Conservation (phyloP, 208 protist genomes). For the Naegleria fowleri region DNA sequence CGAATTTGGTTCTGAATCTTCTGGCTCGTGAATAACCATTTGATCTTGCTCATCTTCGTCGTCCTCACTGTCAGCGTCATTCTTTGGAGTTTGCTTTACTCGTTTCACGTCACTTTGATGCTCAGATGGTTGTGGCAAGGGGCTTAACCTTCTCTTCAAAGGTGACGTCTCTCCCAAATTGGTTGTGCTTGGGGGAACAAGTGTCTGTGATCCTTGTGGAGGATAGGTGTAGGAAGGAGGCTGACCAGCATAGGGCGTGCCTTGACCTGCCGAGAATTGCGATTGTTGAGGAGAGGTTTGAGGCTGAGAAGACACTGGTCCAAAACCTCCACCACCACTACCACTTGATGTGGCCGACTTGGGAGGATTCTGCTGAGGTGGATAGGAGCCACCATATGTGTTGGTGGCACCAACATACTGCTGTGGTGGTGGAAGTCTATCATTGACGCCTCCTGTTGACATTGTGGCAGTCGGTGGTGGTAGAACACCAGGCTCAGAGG, state of each 20-base stretch:
- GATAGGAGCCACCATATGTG: neutral
- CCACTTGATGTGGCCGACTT: neutral
- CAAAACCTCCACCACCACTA: neutral
- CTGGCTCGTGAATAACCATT: neutral
- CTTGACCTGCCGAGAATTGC: neutral
- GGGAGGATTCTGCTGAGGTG: neutral
- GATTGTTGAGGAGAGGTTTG: neutral
- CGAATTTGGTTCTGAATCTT: neutral
- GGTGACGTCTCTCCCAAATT: neutral
- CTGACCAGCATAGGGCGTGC: neutral
- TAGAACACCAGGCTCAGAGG: neutral
- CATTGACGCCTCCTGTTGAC: neutral
- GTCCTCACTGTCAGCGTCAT: neutral
- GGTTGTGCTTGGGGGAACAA: neutral
- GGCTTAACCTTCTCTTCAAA: neutral
- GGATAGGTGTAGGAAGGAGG: neutral
- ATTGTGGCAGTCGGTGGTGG: neutral
- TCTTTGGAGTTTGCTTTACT: neutral
- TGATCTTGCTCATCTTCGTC: slow-evolving; percentile 19
- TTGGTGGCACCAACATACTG: neutral
- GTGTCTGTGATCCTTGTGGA: neutral
- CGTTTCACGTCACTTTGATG: neutral
- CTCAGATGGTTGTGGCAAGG: too few relatives aligned
- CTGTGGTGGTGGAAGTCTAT: neutral
- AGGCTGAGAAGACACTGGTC: neutral